A percentile compares a stretch with the other conserved stretches of the same genome.
Conservation (phyloP, 352 stramenopile genomes). For the Phytophthora fragariae region DNA sequence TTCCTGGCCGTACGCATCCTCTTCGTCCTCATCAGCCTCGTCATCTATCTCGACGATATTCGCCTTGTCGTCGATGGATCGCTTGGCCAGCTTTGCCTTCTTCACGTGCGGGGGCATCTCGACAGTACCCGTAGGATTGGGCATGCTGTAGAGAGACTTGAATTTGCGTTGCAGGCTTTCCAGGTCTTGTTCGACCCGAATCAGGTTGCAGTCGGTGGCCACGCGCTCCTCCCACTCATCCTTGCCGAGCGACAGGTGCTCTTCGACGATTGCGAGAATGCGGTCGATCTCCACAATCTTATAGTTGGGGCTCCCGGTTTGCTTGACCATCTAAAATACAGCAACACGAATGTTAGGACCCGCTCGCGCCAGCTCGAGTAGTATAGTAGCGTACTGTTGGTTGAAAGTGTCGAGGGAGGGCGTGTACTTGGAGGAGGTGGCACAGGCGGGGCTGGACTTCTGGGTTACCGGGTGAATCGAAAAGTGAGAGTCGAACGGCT, state of each 20-base stretch:
- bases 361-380: not conserved
- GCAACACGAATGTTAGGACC: not conserved
- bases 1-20: not conserved
- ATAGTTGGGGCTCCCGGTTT: not conserved
- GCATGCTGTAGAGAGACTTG: not conserved
- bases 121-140: not conserved
- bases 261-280: too few species aligned
- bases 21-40: not conserved
- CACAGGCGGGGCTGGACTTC: not conserved
- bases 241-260: not conserved
- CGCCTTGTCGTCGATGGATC: not conserved
- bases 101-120: not conserved
- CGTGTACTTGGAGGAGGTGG: not conserved
- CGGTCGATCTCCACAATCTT: too few species aligned
- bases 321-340: not conserved
- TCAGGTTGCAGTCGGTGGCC: not conserved
- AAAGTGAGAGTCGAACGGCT: not conserved
- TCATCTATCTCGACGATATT: not conserved
- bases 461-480: not conserved
- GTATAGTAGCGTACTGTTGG: not conserved
- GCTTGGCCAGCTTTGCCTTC: not conserved
- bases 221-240: not conserved
- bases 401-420: not conserved
- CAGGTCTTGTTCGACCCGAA: not conserved
- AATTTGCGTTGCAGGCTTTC: not conserved